Evolutionary conservation across 2,329 filamentous ascomycete species (phyloP).

Genomic region (Stagonosporopsis tanaceti): DNA sequence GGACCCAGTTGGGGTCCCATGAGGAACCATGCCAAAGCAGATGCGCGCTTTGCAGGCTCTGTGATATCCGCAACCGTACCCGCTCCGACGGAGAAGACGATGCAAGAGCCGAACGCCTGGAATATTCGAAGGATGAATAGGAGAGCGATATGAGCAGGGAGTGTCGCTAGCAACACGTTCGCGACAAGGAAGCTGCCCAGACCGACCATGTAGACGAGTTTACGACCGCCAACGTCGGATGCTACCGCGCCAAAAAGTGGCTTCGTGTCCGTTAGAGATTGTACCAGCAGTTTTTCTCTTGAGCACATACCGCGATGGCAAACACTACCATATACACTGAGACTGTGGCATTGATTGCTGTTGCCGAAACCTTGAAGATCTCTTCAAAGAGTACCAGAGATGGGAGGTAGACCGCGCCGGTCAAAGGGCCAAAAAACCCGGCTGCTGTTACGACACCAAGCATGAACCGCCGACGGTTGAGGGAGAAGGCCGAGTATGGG

Average conservation of each 20-base stretch:
- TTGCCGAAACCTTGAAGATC: constrained; percentile 49
- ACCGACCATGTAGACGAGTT: constrained; percentile 53
- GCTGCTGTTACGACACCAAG: constrained; percentile 52
- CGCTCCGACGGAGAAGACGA: constrained; percentile 54
- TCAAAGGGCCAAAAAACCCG: constrained; percentile 55
- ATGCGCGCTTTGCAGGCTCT: constrained; percentile 51
- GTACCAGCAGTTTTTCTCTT: neutral
- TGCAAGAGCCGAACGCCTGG: constrained; percentile 54
- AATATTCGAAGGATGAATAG: constrained; percentile 53
- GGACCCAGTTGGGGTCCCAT: constrained; percentile 57
- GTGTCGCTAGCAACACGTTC: constrained; percentile 51
- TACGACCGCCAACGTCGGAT: constrained; percentile 52
- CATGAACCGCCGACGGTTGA: constrained; percentile 49
- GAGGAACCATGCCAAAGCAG: constrained; percentile 54
- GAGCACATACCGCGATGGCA: constrained; percentile 44
- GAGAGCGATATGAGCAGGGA: constrained; percentile 51
- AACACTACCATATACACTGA: constrained; percentile 57
- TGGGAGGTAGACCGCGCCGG: constrained; percentile 57
- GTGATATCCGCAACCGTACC: constrained; percentile 55
- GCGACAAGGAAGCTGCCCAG: constrained; percentile 51
- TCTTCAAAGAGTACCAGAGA: constrained; percentile 49
- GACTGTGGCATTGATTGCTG: constrained; percentile 55
- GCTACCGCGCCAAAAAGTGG: constrained; percentile 54
- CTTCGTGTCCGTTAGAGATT: constrained; percentile 22
- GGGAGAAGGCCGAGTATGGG: constrained; percentile 52